These are phyloP conservation scores for Monilinia polystroma DNA, from an alignment of 2,329 filamentous ascomycete genomes.

Conservation along the genomic window DNA sequence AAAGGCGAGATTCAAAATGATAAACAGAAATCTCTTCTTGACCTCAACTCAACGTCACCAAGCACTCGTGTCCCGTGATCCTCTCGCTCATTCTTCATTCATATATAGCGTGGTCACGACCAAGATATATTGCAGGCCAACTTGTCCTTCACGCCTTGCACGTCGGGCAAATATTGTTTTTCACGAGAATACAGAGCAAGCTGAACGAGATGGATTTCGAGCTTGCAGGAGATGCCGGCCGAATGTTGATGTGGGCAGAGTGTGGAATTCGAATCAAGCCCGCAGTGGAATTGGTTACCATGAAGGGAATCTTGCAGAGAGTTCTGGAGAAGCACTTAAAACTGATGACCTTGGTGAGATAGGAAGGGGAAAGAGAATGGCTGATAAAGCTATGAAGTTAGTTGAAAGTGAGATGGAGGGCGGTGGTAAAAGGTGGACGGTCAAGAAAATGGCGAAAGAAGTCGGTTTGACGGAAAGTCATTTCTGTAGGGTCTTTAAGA, in stretches of 20 bases:
- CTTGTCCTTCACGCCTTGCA: constrained; percentile 59
- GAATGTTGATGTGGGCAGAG: not conserved
- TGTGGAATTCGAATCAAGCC: no score
- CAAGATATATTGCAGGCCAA: constrained; percentile 58
- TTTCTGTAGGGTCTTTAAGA: constrained; percentile 59
- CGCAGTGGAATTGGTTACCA: no score
- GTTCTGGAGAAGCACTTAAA: rapidly evolving
- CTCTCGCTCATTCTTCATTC: constrained; percentile 45
- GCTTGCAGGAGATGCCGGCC: constrained; percentile 14
- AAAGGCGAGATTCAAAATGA: not conserved
- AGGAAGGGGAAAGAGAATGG: constrained; percentile 13
- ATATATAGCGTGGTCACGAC: constrained; percentile 52
- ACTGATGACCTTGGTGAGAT: not conserved
- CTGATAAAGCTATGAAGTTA: not conserved
- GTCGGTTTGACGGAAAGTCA: constrained; percentile 57
- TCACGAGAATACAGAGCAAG: constrained; percentile 42
- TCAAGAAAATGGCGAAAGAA: constrained; percentile 50
- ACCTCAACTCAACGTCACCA: constrained; percentile 2
- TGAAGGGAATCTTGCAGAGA: not conserved
- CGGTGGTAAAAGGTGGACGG: constrained; percentile 37
- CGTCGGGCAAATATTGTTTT: constrained; percentile 60
- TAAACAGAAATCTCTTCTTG: not conserved
- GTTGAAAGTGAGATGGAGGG: not conserved
- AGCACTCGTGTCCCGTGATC: constrained; percentile 41
- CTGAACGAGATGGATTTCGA: not conserved